Percentiles rank a stretch among this genome's conserved stretches.
Conservation (phyloP, 2,329 filamentous ascomycete species). For the Nigrospora oryzae region DNA sequence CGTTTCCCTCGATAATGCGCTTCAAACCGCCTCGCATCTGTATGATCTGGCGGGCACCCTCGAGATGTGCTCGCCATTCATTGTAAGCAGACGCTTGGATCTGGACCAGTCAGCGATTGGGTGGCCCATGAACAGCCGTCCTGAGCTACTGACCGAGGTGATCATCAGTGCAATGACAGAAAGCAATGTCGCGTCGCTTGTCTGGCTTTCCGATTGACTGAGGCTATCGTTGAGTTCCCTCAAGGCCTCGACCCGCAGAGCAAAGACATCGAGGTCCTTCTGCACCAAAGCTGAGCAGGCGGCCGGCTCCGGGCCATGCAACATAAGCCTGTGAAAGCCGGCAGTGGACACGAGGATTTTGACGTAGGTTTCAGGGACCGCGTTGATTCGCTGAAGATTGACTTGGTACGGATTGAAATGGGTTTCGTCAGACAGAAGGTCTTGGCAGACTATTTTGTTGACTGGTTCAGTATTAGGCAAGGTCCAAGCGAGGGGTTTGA, state of each 20-base stretch:
- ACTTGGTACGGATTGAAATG: slow-evolving; percentile 7
- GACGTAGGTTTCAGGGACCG: slow-evolving; percentile 5
- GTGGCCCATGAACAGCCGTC: no score
- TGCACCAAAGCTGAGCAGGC: slow-evolving; percentile 1
- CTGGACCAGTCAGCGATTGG: not conserved
- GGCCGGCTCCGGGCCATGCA: slow-evolving; percentile 1
- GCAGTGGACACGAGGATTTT: slow-evolving; percentile 6
- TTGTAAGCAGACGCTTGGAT: slow-evolving; percentile 6
- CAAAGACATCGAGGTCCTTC: slow-evolving; percentile 4
- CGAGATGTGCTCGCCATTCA: slow-evolving; percentile 7
- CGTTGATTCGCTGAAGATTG: slow-evolving; percentile 2
- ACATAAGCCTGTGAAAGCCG: slow-evolving; percentile 6
- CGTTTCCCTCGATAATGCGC: slow-evolving; percentile 4
- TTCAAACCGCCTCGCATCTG: slow-evolving; percentile 5
- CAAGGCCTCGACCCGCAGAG: slow-evolving; percentile 4
- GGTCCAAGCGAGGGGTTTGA: not conserved
- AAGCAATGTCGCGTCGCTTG: slow-evolving; percentile 5
- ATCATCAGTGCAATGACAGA: slow-evolving; percentile 5
- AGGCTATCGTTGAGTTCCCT: slow-evolving; percentile 4
- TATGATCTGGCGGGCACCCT: slow-evolving; percentile 7
- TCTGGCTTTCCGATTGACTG: slow-evolving; percentile 3
- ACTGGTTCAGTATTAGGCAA: not conserved
- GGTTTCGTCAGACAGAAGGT: slow-evolving; percentile 3
- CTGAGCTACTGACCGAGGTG: slow-evolving; percentile 1
- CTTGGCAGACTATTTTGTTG: slow-evolving; percentile 6